Percentiles rank a stretch among this genome's conserved stretches.
phyloP scores from a whole-genome alignment of 2,329 filamentous ascomycete genomes.

The Aphanocladium album region DNA sequence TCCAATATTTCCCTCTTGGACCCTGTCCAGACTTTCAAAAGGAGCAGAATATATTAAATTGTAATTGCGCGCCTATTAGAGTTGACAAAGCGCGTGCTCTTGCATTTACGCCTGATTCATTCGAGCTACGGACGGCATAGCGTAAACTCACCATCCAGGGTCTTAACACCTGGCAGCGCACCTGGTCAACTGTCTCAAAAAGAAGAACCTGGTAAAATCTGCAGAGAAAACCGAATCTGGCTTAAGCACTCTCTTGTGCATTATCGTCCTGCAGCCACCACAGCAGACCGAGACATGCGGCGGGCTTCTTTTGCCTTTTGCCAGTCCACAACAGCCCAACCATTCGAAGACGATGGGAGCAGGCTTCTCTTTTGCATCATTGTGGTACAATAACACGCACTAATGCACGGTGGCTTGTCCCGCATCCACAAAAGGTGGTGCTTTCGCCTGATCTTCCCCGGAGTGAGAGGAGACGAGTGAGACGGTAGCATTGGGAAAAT shows the following conservation, averaged over 20 bases:
- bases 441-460: neutral
- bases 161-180: neutral
- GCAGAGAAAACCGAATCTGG: too few relatives aligned
- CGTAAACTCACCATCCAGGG: neutral
- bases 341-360: neutral
- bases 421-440: neutral
- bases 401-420: neutral
- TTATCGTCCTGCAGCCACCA: neutral
- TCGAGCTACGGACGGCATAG: neutral
- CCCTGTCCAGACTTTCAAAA: neutral
- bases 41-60: neutral
- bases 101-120: neutral
- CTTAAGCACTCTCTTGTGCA: neutral
- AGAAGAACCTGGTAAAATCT: too few relatives aligned
- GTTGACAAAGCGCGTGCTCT: neutral
- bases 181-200: neutral
- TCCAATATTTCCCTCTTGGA: neutral
- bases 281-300: neutral
- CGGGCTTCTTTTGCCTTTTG: neutral
- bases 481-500: neutral
- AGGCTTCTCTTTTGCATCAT: neutral
- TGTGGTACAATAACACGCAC: neutral
- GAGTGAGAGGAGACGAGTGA: neutral
- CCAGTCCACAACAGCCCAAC: neutral
- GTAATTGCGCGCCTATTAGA: neutral